Evolutionary conservation across 2,329 filamentous ascomycete genomes (phyloP).

Genomic region (Pestalotiopsis sp.): DNA sequence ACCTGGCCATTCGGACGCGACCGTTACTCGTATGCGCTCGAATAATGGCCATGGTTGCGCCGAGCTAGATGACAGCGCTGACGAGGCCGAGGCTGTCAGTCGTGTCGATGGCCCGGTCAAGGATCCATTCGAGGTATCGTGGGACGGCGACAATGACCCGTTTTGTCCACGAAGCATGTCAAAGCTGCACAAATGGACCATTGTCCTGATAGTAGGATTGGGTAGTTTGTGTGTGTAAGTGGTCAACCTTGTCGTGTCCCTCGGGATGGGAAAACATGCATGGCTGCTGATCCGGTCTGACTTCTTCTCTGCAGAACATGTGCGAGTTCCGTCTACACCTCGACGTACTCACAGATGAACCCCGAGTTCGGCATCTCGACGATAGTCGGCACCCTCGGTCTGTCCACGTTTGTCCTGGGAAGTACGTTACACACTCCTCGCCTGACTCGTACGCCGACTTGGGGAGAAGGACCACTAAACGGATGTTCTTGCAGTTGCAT

Average conservation of each 20-base stretch:
- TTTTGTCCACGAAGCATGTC: conserved; percentile 72
- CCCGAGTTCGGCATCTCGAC: conserved; percentile 72
- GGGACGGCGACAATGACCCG: conserved; percentile 75
- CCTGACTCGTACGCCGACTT: too few species aligned
- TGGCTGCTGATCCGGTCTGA: conserved; percentile 14
- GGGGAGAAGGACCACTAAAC: background rate
- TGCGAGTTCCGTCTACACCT: conserved; percentile 85
- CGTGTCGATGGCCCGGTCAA: conserved; percentile 24
- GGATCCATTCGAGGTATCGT: conserved; percentile 69
- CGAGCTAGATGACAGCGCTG: conserved; percentile 6
- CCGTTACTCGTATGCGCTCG: conserved; percentile 3
- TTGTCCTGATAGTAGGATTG: conserved; percentile 72
- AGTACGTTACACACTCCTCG: conserved; percentile 45
- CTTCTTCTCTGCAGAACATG: conserved; percentile 62
- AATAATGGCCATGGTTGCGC: conserved; percentile 15
- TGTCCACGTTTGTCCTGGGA: conserved; percentile 83
- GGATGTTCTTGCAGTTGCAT: conserved; percentile 35
- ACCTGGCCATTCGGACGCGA: background rate
- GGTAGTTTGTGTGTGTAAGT: conserved; percentile 84
- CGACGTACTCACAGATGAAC: conserved; percentile 77
- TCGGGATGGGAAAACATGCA: conserved; percentile 7
- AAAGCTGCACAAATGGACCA: conserved; percentile 72
- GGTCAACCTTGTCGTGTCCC: background rate
- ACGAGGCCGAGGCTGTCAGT: background rate
- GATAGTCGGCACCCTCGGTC: conserved; percentile 75